A percentile compares a stretch with the other conserved stretches of the same genome.
These are phyloP conservation scores for Leishmania aethiopica DNA, from an alignment of 208 protist genomes.

Conservation along the genomic window DNA sequence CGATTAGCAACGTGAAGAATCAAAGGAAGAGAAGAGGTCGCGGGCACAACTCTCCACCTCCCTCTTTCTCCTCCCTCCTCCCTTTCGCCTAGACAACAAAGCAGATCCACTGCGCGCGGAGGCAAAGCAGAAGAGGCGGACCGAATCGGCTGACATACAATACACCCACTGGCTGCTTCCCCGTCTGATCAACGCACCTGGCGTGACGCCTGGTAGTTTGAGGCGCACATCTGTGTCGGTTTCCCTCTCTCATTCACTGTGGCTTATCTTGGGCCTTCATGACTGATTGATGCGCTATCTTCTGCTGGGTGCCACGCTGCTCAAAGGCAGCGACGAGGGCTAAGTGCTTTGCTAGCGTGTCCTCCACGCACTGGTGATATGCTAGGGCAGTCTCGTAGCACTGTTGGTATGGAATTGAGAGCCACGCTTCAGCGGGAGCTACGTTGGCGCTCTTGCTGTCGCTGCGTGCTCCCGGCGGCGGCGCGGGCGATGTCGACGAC, in stretches of 20 bases:
- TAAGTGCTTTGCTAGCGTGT: slow-evolving; percentile 53
- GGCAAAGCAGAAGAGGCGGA: not conserved
- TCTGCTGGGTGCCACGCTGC: slow-evolving; percentile 30
- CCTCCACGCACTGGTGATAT: slow-evolving; percentile 67
- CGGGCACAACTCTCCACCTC: not conserved
- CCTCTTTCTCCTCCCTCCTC: not conserved
- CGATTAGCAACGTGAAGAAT: not conserved
- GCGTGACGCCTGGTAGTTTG: not conserved
- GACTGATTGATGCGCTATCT: slow-evolving; percentile 25
- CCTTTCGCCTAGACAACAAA: not conserved
- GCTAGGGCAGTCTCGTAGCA: slow-evolving; percentile 51
- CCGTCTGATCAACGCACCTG: not conserved
- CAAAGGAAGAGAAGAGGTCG: not conserved
- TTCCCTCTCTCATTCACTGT: slow-evolving; percentile 4
- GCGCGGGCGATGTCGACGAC: not conserved
- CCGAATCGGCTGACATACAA: not conserved
- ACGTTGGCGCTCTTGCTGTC: not conserved
- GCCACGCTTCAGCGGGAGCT: slow-evolving; percentile 7
- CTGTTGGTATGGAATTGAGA: slow-evolving; percentile 41
- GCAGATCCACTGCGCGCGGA: no score
- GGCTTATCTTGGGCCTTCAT: slow-evolving; percentile 8
- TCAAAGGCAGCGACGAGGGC: slow-evolving; percentile 51
- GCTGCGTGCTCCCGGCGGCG: not conserved
- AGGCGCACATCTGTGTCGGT: not conserved
- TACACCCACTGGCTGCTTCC: not conserved